A percentile compares a stretch with the other conserved stretches of the same genome.
Conservation (phyloP, 2,329 filamentous ascomycete species). For the Sclerotinia trifoliorum region DNA sequence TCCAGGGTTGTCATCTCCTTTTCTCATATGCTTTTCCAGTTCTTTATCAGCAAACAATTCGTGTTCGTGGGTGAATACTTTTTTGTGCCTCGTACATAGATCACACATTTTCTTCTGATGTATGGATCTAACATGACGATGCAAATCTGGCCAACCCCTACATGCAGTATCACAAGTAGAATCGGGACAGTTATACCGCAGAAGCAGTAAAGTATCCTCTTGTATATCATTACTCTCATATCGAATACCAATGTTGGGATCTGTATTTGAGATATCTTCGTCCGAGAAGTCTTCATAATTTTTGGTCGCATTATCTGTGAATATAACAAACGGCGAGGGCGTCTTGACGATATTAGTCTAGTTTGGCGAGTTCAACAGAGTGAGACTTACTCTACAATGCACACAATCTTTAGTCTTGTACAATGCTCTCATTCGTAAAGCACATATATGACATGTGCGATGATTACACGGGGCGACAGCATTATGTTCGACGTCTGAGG, state of each 20-base stretch:
- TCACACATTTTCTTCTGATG: slow-evolving; percentile 92
- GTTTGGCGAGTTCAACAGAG: slow-evolving; percentile 32
- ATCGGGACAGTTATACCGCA: slow-evolving; percentile 95
- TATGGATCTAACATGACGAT: slow-evolving; percentile 74
- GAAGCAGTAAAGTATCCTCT: slow-evolving; percentile 81
- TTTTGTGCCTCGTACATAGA: slow-evolving; percentile 90
- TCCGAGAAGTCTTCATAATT: slow-evolving; percentile 79
- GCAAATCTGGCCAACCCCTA: slow-evolving; percentile 74
- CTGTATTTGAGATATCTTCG: slow-evolving; percentile 71
- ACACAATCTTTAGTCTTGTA: slow-evolving; percentile 97
- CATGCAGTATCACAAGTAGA: slow-evolving; percentile 80
- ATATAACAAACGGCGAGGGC: slow-evolving; percentile 78
- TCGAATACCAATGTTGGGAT: slow-evolving; percentile 85
- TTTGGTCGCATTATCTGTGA: slow-evolving; percentile 81
- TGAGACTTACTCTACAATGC: slow-evolving; percentile 76
- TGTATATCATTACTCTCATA: slow-evolving; percentile 88
- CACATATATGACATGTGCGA: slow-evolving; percentile 93
- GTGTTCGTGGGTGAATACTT: slow-evolving; percentile 97
- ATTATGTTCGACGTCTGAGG: slow-evolving; percentile 82
- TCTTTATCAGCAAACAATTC: slow-evolving; percentile 82
- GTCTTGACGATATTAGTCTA: slow-evolving; percentile 51
- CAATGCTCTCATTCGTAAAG: slow-evolving; percentile 82
- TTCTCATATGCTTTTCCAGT: slow-evolving; percentile 81
- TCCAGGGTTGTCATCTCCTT: slow-evolving; percentile 87
- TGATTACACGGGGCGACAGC: slow-evolving; percentile 94